Evolutionary conservation across 2,329 filamentous ascomycete genomes (phyloP).

Genomic region (Xylariaceae sp.): DNA sequence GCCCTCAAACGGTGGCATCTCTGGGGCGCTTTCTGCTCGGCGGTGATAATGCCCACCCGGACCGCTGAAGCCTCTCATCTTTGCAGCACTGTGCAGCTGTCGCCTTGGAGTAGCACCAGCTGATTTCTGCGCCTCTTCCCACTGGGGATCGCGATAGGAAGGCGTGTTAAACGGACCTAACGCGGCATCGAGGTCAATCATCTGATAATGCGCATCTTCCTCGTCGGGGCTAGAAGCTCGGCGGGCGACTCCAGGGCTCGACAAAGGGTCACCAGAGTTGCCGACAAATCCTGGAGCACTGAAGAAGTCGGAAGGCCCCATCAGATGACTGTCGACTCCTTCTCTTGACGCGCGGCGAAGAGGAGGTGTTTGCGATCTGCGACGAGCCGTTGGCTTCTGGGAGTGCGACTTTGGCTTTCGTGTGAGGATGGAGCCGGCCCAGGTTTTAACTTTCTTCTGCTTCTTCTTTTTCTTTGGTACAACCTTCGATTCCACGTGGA

Average conservation of each 20-base stretch:
- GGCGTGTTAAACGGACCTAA: conserved; percentile 88
- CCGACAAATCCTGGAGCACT: conserved; percentile 33
- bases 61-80: conserved; percentile 60
- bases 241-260: conserved; percentile 31
- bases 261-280: conserved; percentile 25
- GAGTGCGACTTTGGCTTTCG: conserved; percentile 48
- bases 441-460: conserved; percentile 69
- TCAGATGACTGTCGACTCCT: conserved; percentile 21
- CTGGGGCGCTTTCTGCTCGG: conserved; percentile 72
- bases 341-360: conserved; percentile 24
- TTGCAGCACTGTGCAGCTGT: conserved; percentile 69
- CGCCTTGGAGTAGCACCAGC: conserved; percentile 51
- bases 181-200: conserved; percentile 92
- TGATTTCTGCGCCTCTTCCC: conserved; percentile 59
- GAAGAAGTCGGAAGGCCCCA: conserved; percentile 19
- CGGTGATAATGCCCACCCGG: conserved; percentile 70
- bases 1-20: conserved; percentile 66
- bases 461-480: conserved; percentile 33
- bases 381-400: conserved; percentile 33
- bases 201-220: conserved; percentile 63
- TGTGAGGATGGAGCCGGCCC: conserved; percentile 61
- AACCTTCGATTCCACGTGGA: no score
- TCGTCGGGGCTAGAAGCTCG: conserved; percentile 30
- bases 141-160: conserved; percentile 49
- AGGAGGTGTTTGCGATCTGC: conserved; percentile 42